A percentile compares a stretch with the other conserved stretches of the same genome.
Conservation (phyloP, 495 filamentous ascomycete genomes). For the Saxophila tyrrhenica region DNA sequence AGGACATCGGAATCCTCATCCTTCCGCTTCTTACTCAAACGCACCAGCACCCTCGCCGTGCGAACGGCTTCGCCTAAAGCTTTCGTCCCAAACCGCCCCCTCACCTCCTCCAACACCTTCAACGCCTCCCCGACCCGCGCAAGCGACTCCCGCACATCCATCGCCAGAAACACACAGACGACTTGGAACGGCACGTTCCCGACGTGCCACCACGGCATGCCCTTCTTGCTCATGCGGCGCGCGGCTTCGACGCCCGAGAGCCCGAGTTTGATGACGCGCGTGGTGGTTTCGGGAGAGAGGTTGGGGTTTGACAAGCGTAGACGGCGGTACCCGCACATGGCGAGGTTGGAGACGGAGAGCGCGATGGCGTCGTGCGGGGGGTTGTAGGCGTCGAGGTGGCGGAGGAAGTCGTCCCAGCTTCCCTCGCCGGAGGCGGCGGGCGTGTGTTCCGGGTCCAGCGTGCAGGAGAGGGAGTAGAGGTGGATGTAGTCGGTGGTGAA, state of each 20-base stretch:
- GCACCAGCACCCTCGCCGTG: slow-evolving; percentile 28
- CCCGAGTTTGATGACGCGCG: slow-evolving; percentile 21
- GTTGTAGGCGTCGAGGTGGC: slow-evolving; percentile 9
- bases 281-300: slow-evolving; percentile 22
- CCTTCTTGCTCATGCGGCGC: slow-evolving; percentile 25
- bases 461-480: slow-evolving; percentile 16
- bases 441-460: slow-evolving; percentile 14
- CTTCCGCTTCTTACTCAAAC: slow-evolving; percentile 15
- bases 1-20: slow-evolving; percentile 14
- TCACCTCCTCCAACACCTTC: slow-evolving; percentile 34
- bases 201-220: slow-evolving; percentile 42
- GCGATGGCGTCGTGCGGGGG: slow-evolving; percentile 31
- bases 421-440: background rate
- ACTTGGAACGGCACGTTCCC: slow-evolving; percentile 44
- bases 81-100: slow-evolving; percentile 32
- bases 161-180: slow-evolving; percentile 38
- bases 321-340: slow-evolving; percentile 38
- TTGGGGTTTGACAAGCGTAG: slow-evolving; percentile 33
- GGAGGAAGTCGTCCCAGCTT: slow-evolving; percentile 15
- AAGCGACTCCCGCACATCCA: slow-evolving; percentile 37
- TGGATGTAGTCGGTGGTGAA: slow-evolving; percentile 17
- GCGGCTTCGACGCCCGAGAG: slow-evolving; percentile 23
- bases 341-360: slow-evolving; percentile 30
- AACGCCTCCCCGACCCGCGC: slow-evolving; percentile 37
- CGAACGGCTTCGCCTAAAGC: slow-evolving; percentile 39